Evolutionary conservation across 208 protist species (phyloP), one percentile per base, ranked within the genome.

Genomic region (Acanthamoeba royreba): DNA sequence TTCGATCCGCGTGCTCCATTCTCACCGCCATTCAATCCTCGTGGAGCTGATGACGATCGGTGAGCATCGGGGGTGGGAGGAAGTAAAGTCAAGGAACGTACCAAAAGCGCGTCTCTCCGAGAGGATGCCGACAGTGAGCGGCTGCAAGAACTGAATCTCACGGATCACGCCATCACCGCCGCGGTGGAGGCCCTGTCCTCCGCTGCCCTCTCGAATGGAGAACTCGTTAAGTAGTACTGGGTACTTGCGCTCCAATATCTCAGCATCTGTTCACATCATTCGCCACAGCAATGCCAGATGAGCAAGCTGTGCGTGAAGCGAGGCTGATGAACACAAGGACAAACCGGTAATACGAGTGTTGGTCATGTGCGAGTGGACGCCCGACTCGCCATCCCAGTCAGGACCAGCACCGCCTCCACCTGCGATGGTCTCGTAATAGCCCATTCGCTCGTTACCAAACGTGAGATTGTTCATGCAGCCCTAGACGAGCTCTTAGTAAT

Each of bases 291-390:
- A 5, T 3, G 63, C 28, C 63, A 77, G 63, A 69, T 77, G 42
- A 90, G 53, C 35, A 79, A 42, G 38, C 45, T 45, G 9, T 79
- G 11, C 9, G 9, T 22, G 19, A 79, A 79, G 33, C 38, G 53
- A 17, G 11, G 40, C n/a, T 13, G 55, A 9, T 5, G 17, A 58
- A 17, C 17, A 45, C 40, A 1, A 28, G 45, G 8, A 63, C 45
- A 15, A 77, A 94, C 94, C 94, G 4, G 98, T 99, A 58, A 99
- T 98, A 58, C 98, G 94, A 49, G 98, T 99, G 94, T 99, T 99
- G 47, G 98, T 99, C 98, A 99, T 99, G 95, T 99, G 98, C 33
- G 98, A 99, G 95, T 99, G 98, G 45, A 99, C 98, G 66, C 96
- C 98, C 2, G 94, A 96, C 11, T 95, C 47, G 31, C 98, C 98